Evolutionary conservation across 331 rosid genomes (phyloP).

Genomic region (Pyrus hybrid): DNA sequence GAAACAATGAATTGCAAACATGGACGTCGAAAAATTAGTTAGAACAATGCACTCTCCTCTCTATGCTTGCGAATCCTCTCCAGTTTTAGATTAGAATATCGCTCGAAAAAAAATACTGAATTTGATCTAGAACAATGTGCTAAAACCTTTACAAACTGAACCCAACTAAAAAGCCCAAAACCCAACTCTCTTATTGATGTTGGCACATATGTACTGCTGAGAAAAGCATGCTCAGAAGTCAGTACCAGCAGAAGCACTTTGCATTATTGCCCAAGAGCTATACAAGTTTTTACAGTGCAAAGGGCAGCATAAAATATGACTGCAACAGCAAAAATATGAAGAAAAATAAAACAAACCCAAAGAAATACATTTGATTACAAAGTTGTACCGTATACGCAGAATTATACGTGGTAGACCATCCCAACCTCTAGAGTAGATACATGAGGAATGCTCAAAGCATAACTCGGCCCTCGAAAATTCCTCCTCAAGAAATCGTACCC

Average conservation of each 20-base stretch:
- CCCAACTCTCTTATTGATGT: neutral
- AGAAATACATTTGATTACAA: conserved; percentile 31
- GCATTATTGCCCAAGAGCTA: conserved; percentile 11
- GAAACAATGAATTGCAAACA: neutral
- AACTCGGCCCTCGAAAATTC: conserved; percentile 83
- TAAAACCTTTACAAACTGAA: neutral
- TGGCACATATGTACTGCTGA: neutral
- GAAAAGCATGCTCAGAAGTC: neutral
- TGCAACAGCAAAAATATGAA: neutral
- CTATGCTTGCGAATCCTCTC: too few species aligned
- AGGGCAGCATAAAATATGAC: conserved; percentile 18
- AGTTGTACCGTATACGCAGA: conserved; percentile 22
- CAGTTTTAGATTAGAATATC: too few species aligned
- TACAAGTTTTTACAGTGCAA: neutral
- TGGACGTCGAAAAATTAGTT: too few species aligned
- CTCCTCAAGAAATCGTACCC: conserved; percentile 94
- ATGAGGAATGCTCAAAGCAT: conserved; percentile 77
- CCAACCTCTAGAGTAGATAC: conserved; percentile 97
- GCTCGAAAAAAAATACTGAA: neutral
- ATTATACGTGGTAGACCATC: conserved; percentile 73
- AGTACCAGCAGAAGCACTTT: neutral
- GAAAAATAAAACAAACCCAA: neutral
- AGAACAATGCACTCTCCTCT: too few species aligned
- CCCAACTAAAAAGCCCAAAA: neutral
- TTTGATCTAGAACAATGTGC: neutral